Evolutionary conservation across 2,329 filamentous ascomycete genomes (phyloP), one percentile per base, ranked within the genome.

Genomic region (Hysterium pulicare): DNA sequence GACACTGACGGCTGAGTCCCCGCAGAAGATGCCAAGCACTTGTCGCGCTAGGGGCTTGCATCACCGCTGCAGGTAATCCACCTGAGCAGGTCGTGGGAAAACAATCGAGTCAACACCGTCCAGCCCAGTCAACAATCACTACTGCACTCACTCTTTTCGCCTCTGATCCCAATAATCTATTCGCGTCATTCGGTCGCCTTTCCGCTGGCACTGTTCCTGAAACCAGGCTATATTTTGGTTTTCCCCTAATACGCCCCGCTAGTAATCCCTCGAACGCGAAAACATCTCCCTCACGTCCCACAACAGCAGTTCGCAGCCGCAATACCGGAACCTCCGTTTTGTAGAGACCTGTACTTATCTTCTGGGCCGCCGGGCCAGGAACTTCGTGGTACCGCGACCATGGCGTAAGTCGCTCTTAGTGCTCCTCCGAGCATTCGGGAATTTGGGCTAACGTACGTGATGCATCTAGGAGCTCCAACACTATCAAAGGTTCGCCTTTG

Each of bases 401-500:
- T 68, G 65, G 59, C 64, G 64, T 68, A 57, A 53, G 65, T 67
- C 40, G 43, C 36, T 22, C 47, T 35, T 38, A 30, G 33, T 21
- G 41, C 33, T 32, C 7, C 13, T 13, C 24, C 24, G 13, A 7
- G 33, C 2, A 19, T 34, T 36, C 8, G 16, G 43, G 32, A 44
- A n/a, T n/a, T 53, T 76, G 73, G 68, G 75, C 76, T 79, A 70
- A 62, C 47, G 40, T 34, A 42, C 38, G 30, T 40, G 32, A 30
- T 40, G 28, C 33, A 44, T 45, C 28, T 45, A 70, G 62, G 55
- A 69, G 67, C 58, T 70, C 60, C 54, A 72, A 72, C 57, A 68
- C 66, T 23, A 72, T 72, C 57, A 72, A 72, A 64, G 70, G 70
- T 71, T 56, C 54, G 64, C 38, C 38, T 32, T 38, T 16, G 42